These are phyloP conservation scores for Bisporella sp. DNA, from an alignment of 2,329 filamentous ascomycete genomes.

Conservation along the genomic window DNA sequence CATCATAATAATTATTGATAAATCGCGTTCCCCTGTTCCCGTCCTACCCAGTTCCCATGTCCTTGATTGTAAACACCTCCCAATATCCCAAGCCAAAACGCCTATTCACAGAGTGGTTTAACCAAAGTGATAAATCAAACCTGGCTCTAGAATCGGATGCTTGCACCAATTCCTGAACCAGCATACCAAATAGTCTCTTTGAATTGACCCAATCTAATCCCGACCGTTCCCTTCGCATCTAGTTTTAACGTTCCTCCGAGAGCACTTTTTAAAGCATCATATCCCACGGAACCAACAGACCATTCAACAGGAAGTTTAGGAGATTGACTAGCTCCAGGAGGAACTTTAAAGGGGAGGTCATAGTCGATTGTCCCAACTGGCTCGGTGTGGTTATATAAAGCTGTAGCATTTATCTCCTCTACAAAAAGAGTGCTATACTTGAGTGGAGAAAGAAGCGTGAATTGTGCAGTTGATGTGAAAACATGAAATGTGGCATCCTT, in stretches of 20 bases:
- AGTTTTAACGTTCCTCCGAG: constrained; percentile 74
- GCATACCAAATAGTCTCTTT: constrained; percentile 63
- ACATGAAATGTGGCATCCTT: constrained; percentile 81
- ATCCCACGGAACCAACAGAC: constrained; percentile 70
- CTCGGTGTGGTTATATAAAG: constrained; percentile 75
- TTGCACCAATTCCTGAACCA: constrained; percentile 64
- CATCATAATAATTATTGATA: too few relatives aligned
- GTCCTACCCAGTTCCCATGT: too few relatives aligned
- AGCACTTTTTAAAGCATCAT: constrained; percentile 72
- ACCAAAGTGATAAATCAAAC: background rate
- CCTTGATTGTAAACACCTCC: too few relatives aligned
- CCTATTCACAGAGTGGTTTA: too few relatives aligned
- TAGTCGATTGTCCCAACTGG: constrained; percentile 73
- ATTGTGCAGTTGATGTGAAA: constrained; percentile 77
- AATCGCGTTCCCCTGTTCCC: too few relatives aligned
- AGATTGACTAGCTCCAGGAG: constrained; percentile 64
- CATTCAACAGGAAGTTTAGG: constrained; percentile 79
- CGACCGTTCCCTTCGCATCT: constrained; percentile 70
- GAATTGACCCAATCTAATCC: constrained; percentile 69
- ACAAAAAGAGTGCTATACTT: constrained; percentile 66
- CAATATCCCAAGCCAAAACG: too few relatives aligned
- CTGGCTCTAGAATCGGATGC: constrained; percentile 40
- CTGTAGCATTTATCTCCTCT: constrained; percentile 74
- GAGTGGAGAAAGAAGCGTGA: constrained; percentile 76
- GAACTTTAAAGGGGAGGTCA: constrained; percentile 65